Percentiles rank a stretch among this genome's conserved stretches.
Conservation (phyloP, 495 filamentous ascomycete genomes). For the Penicillium arizonense region DNA sequence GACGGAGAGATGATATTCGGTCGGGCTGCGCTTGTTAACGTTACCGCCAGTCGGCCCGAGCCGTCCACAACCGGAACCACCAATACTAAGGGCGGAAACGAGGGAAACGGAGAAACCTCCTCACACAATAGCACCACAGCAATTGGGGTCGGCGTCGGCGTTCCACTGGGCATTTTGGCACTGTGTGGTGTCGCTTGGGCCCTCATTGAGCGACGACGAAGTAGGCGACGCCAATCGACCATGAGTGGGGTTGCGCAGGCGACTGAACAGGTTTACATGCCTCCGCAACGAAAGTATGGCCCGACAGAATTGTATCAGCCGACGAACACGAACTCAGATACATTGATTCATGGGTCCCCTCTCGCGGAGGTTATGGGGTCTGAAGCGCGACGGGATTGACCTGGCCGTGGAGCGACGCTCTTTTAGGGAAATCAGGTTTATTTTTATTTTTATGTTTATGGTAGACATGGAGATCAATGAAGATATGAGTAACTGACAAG, state of each 20-base stretch:
- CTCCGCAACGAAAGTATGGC: background rate
- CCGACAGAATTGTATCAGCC: constrained; percentile 2
- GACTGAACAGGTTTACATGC: background rate
- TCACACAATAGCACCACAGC: background rate
- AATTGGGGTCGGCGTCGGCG: background rate
- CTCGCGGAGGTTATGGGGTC: constrained; percentile 1
- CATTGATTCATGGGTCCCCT: background rate
- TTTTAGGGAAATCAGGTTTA: too few species aligned
- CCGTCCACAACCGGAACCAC: background rate
- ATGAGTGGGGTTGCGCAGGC: background rate
- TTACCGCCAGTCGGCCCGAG: background rate
- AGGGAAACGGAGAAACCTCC: background rate
- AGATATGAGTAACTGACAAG: too few species aligned
- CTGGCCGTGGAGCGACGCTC: too few species aligned
- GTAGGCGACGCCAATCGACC: background rate
- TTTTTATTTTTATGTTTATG: too few species aligned
- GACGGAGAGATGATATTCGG: constrained; percentile 1
- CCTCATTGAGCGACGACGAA: background rate
- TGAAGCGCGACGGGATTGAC: background rate
- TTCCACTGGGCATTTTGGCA: background rate
- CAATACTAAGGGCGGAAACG: background rate
- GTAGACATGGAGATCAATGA: too few species aligned
- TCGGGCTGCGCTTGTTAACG: background rate
- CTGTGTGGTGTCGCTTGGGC: background rate
- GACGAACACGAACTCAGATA: background rate